Base-by-base conservation (phyloP, 306 rosid species). In the Canavalia gladiata region DNA sequence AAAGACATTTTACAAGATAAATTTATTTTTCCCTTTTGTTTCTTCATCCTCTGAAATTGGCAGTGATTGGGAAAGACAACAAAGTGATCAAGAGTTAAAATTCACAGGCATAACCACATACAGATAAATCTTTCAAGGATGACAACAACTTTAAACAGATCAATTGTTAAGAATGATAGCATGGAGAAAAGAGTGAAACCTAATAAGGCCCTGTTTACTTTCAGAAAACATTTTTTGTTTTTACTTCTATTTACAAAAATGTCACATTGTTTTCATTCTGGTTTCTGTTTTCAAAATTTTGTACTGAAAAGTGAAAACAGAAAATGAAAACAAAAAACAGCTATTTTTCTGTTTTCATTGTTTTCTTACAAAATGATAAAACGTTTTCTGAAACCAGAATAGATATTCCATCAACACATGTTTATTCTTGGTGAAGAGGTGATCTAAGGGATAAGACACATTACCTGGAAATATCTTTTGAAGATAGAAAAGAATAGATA, bases 401-500 rank as follows among this genome's bases (percentile, higher is more conserved):
- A 18, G 25, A 18, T 18, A 18, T 18, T 18, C 25, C 25, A 18
- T 18, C 25, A 18, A 18, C 25, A 18, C 13, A 10, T 3, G 45
- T 50, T 63, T 43, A 63, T 18, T 56, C 35, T 69, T 30, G n/a
- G 10, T 2, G 18, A 8, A n/a, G 18, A 12, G 7, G 0, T 13
- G 39, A 8, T n/a, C 63, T 4, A 42, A n/a, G 56, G 54, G 51
- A 76, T 66, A 81, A 30, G 72, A 75, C 60, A 65, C 29, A 35
- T 63, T 93, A 95, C 97, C 99, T 80, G 99, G 99, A 91, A 90
- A 95, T 82, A 95, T 93, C 90, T 95, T 95, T 87, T 95, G 99
- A 58, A 95, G 97, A 86, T 95, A 95, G 90, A 95, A 95, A 82
- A 95, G 88, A 84, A 76, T 84, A 75, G 97, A 91, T 80, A 95